Base-by-base conservation (phyloP, 768 basidiomycete genomes). In the Nidularia sp. region DNA sequence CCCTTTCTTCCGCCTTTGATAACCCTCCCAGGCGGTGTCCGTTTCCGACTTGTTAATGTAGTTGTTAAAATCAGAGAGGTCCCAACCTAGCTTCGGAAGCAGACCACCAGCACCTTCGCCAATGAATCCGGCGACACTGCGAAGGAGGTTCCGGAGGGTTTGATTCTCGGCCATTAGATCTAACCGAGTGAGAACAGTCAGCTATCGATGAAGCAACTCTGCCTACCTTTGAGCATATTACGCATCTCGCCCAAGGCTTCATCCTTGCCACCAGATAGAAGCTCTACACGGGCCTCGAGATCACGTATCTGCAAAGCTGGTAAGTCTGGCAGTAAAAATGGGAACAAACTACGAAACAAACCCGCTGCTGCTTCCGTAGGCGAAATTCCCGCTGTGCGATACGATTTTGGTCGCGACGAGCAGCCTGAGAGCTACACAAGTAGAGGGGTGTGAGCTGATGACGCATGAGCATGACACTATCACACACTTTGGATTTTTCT, bases 341-440 rank as follows among this genome's bases (percentile, higher is more conserved):
- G 18, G 18, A 18, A 18, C 18, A 18, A 18, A 18, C 18, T 6
- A 48, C 18, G 29, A 48, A 6, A 68, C 75, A 53, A 52, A 86
- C 87, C 66, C 87, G 78, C 57, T 95, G 93, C 62, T 96, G 94
- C 65, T 97, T 97, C 60, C 94, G 77, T 48, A 94, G 72, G 47
- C 94, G 83, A 62, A 96, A 97, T 66, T 97, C 94, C 13, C 94
- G 81, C 65, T 96, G 94, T 1, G 94, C 94, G 49, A 96, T 93
- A 49, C 90, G 81, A 63, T 93, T 93, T 66, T 93, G 90, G 70
- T 93, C 90, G 57, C 90, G 81, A 60, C 90, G 74, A 10, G 91
- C 90, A 34, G 90, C 90, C 70, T 93, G 91, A 18, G 90, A 93
- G 71, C 90, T 93, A 53, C 29, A 64, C 53, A 47, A 35, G 57